Evolutionary conservation across 371 early-diverging fungal species (phyloP).

Genomic region (Lichtheimia hyalospora): DNA sequence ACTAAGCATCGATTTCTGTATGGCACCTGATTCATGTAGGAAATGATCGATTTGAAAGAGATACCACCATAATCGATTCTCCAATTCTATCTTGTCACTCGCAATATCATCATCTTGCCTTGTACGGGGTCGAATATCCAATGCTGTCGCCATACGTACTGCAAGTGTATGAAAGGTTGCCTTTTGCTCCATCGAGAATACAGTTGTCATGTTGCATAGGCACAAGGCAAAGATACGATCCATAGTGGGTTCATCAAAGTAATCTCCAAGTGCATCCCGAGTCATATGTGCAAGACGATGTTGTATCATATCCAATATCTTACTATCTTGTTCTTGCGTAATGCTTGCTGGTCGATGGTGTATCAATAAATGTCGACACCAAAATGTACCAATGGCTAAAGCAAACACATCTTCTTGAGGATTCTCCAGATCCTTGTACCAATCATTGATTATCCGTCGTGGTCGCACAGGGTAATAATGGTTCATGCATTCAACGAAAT

Average conservation of each 20-base stretch:
- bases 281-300: constrained; percentile 20
- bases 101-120: neutral
- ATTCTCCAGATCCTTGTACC: constrained; percentile 21
- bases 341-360: constrained; percentile 21
- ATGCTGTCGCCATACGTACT: constrained; percentile 23
- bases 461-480: constrained; percentile 33
- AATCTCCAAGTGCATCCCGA: constrained; percentile 23
- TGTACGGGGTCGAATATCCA: constrained; percentile 17
- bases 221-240: constrained; percentile 27
- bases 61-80: constrained; percentile 32
- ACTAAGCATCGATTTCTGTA: constrained; percentile 20
- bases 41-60: constrained; percentile 34
- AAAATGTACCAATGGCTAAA: constrained; percentile 24
- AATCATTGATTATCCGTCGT: constrained; percentile 11
- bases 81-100: constrained; percentile 16
- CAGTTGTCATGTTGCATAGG: constrained; percentile 24
- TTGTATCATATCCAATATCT: constrained; percentile 25
- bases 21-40: constrained; percentile 25
- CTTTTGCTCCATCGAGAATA: constrained; percentile 23
- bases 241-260: constrained; percentile 28
- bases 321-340: constrained; percentile 10
- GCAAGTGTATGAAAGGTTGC: constrained; percentile 28
- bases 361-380: constrained; percentile 29
- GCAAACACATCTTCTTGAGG: constrained; percentile 10
- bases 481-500: constrained; percentile 29